Base-by-base conservation (phyloP, 352 stramenopile genomes). In the Thalassiosira ordinaria region DNA sequence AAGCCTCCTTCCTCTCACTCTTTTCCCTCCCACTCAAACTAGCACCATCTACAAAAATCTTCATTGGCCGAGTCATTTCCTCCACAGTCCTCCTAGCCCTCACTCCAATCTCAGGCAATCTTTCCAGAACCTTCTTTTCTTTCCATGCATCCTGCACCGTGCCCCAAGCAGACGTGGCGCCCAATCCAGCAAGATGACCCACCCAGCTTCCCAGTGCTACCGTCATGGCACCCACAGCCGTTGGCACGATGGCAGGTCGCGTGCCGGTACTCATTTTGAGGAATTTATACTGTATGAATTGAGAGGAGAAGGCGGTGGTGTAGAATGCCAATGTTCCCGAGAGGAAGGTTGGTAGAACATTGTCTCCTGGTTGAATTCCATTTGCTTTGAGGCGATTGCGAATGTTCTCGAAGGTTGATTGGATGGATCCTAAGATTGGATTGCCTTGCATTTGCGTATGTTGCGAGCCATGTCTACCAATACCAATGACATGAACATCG, bases 261-360 rank as follows among this genome's bases (percentile, higher is more conserved):
- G 75, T 84, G 11, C 75, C 75, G 1, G 75, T 84, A 2, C 47
- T 70, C 5, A 84, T 69, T 60, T 74, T 74, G 16, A 82, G 49
- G 20, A 84, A 5, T 55, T 72, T 74, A 13, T 69, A 71, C 41
- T 84, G 67, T 11, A 78, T 24, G 1, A 49, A 66, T 70, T 77
- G 67, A 13, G 67, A 84, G 1, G 70, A 56, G 26, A 75, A 56
- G 8, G 67, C 47, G 8, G 68, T 84, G 13, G 61, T 52, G 35
- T 84, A 74, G 47, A 84, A 84, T 18, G 75, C 75, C 1, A 64
- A 13, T 46, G 75, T 79, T 18, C 75, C 75, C 1, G 67, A 35
- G n/a, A 79, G 11, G 26, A 84, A 74, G 18, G 62, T 76, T 20
- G 47, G 7, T 20, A 64, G 11, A 2, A 11, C n/a, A 9, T 52